Evolutionary conservation across 2,329 filamentous ascomycete genomes (phyloP).

Genomic region (Monilinia vaccinii-corymbosi): DNA sequence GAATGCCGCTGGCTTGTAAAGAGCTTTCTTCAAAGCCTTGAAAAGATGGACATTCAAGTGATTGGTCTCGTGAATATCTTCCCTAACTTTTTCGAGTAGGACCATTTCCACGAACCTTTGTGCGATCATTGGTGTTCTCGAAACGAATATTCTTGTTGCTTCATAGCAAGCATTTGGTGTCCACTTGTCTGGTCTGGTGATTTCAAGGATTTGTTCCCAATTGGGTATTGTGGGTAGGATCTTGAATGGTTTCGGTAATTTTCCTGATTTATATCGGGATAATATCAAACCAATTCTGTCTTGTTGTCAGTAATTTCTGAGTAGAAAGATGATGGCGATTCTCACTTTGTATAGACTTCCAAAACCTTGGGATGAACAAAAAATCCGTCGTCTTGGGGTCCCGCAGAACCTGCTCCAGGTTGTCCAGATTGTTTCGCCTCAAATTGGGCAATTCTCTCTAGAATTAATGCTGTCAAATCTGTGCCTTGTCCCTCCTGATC

Average conservation of each 20-base stretch:
- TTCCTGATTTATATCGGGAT: constrained; percentile 90
- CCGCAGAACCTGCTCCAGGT: constrained; percentile 23
- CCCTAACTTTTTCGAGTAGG: constrained; percentile 79
- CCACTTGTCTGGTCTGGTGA: constrained; percentile 70
- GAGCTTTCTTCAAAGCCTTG: constrained; percentile 80
- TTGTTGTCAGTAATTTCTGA: constrained; percentile 9
- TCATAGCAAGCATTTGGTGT: constrained; percentile 78
- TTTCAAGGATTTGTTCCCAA: constrained; percentile 79
- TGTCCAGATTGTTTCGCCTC: constrained; percentile 55
- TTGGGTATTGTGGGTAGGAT: constrained; percentile 85
- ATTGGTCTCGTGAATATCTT: constrained; percentile 88
- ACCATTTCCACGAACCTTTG: constrained; percentile 83
- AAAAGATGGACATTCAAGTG: constrained; percentile 95
- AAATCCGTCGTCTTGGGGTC: constrained; percentile 61
- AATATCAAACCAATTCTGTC: constrained; percentile 73
- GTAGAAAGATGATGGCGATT: not conserved
- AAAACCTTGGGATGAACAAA: constrained; percentile 86
- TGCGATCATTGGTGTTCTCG: constrained; percentile 67
- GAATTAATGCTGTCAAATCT: constrained; percentile 85
- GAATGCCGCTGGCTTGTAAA: constrained; percentile 92
- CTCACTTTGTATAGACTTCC: constrained; percentile 83
- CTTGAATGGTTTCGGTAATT: constrained; percentile 95
- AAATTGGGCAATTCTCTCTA: constrained; percentile 88
- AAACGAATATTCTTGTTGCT: constrained; percentile 87
- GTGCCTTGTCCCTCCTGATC: constrained; percentile 45